These are phyloP conservation scores for Trichocomaceae sp. DNA, from an alignment of 2,329 filamentous ascomycete genomes.

Conservation along the genomic window DNA sequence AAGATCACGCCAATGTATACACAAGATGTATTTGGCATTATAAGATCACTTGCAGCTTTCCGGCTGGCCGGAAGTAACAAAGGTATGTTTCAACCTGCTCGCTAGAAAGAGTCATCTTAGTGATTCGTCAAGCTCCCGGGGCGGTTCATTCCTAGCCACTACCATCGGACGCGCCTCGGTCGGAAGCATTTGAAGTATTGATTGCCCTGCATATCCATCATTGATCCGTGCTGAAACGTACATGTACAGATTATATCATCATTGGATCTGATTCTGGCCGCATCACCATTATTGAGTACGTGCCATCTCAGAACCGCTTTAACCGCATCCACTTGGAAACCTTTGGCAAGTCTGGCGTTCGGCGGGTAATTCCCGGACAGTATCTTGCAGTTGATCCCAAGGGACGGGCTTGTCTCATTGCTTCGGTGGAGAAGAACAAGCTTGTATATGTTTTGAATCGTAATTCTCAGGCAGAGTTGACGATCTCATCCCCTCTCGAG, in stretches of 20 bases:
- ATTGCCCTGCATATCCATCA: conserved; percentile 15
- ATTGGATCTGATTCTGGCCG: conserved; percentile 92
- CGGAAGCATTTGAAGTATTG: conserved; percentile 27
- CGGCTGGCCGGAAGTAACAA: conserved; percentile 89
- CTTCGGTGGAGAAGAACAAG: conserved; percentile 97
- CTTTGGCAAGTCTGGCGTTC: conserved; percentile 92
- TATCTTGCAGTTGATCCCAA: conserved; percentile 95
- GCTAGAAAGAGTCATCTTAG: conserved; percentile 53
- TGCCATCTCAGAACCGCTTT: conserved; percentile 79
- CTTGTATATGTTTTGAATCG: conserved; percentile 97
- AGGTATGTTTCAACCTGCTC: conserved; percentile 57
- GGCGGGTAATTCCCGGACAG: conserved; percentile 89
- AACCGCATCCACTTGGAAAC: conserved; percentile 89
- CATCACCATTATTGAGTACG: conserved; percentile 88
- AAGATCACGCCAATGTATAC: conserved; percentile 81
- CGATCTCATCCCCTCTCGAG: conserved; percentile 93
- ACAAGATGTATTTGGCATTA: conserved; percentile 94
- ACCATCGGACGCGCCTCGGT: conserved; percentile 30
- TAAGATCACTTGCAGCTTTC: conserved; percentile 81
- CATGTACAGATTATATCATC: conserved; percentile 77
- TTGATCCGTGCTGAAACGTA: conserved; percentile 37
- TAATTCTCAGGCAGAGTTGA: conserved; percentile 87
- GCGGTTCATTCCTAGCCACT: conserved; percentile 41
- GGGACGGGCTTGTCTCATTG: conserved; percentile 88
- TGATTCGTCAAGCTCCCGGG: conserved; percentile 60